Base-by-base conservation (phyloP, 805 yeast genomes). In the Candida michaelii region DNA sequence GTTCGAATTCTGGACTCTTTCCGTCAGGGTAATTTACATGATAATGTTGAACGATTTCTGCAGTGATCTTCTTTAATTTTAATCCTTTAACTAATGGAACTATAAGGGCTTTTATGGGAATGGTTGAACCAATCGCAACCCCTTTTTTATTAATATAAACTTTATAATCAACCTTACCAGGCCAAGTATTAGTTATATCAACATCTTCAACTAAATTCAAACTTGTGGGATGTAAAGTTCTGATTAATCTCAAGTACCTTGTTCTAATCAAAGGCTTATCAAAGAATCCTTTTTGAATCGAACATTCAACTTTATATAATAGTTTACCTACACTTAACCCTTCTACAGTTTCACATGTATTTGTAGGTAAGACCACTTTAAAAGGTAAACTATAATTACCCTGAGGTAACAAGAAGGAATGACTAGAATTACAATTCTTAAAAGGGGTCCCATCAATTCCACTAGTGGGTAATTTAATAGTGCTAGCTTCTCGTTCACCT, bases 331-430 rank as follows among this genome's bases (percentile, higher is more conserved):
- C 60, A 18, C 59, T 54, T 36, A 76, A 58, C 3, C 80, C 79
- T 54, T 77, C 82, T 1, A 77, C 67, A 0, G 81, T 70, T 48
- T 76, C 82, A 9, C 76, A 67, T 0, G 71, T 49, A 42, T 69
- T 67, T 1, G 77, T 66, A 0, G 82, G 82, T 19, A 77, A 54
- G 10, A 55, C 57, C 7, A 69, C 58, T 25, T 48, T 54, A 48
- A 77, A 77, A 0, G 82, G 82, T 39, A 77, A 55, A 32, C 71
- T 66, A 50, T 77, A 77, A 52, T 77, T 77, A 1, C 82, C 82
- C 42, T 69, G 60, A 1, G 79, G 80, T 21, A 77, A 56, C 11
- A 65, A 56, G 49, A 64, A 77, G 12, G 71, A 65, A 47, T 62
- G 63, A 36, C 50, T 48, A 6, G 53, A 46, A 3, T 61, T 41